Evolutionary conservation across 345 rosid species (phyloP).

Genomic region (Raphanus raphanistrum): DNA sequence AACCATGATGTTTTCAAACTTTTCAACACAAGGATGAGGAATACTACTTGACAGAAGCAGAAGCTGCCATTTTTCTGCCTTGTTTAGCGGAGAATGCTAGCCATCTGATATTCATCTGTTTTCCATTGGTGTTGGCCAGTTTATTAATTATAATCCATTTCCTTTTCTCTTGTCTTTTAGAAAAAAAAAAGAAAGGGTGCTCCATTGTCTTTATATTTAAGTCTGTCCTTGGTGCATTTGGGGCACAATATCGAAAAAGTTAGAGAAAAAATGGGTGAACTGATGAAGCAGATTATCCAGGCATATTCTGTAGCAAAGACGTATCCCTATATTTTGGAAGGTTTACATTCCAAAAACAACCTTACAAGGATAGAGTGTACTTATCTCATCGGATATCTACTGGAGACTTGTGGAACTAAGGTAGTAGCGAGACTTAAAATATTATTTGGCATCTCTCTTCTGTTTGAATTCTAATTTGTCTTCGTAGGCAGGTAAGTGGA

Average conservation of each 20-base stretch:
- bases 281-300: slow-evolving; percentile 75
- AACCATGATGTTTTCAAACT: slow-evolving; percentile 51
- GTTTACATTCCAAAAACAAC: slow-evolving; percentile 96
- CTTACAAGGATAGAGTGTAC: slow-evolving; percentile 76
- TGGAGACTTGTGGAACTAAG: slow-evolving; percentile 53
- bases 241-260: slow-evolving; percentile 99
- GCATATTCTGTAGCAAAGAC: slow-evolving; percentile 70
- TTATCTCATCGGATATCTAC: too few species aligned
- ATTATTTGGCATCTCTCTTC: not conserved
- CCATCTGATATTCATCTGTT: slow-evolving; percentile 8
- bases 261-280: slow-evolving; percentile 96
- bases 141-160: not conserved
- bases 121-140: slow-evolving; percentile 11
- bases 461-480: slow-evolving; percentile 21
- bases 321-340: slow-evolving; percentile 87
- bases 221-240: slow-evolving; percentile 36
- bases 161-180: not conserved
- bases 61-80: slow-evolving; percentile 93
- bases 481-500: slow-evolving; percentile 67
- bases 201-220: not conserved
- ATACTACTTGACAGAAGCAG: slow-evolving; percentile 82
- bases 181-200: not conserved
- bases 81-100: slow-evolving; percentile 90
- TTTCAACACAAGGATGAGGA: slow-evolving; percentile 72
- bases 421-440: slow-evolving; percentile 36